phyloP scores from a whole-genome alignment of 495 filamentous ascomycete species.

The Chaetomium cochliodes region DNA sequence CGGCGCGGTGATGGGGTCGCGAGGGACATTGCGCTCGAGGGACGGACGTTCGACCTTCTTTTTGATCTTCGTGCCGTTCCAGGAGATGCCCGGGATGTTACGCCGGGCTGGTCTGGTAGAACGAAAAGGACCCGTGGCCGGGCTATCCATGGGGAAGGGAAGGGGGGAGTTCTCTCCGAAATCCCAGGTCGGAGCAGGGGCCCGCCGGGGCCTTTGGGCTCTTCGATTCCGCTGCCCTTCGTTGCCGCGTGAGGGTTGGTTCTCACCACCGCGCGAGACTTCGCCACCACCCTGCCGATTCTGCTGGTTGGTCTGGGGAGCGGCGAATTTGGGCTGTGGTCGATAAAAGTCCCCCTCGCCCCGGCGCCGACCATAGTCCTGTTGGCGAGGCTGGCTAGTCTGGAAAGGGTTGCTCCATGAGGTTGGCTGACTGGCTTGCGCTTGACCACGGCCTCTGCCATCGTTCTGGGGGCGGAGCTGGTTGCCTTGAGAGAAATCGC shows the following conservation, averaged over 20 bases:
- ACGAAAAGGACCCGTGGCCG: constrained; percentile 3
- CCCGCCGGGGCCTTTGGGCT: background rate
- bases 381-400: background rate
- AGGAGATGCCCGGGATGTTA: background rate
- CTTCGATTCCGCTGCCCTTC: background rate
- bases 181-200: background rate
- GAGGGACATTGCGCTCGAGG: background rate
- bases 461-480: background rate
- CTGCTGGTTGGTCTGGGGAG: background rate
- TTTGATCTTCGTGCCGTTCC: background rate
- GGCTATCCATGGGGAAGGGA: constrained; percentile 8
- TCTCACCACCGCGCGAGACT: background rate
- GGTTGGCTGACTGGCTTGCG: background rate
- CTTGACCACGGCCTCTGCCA: background rate
- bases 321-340: background rate
- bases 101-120: background rate
- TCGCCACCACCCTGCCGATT: background rate
- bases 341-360: constrained; percentile 4
- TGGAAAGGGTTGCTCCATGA: background rate
- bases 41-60: background rate
- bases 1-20: constrained; percentile 35
- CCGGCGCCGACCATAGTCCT: background rate
- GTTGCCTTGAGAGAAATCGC: background rate
- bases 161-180: background rate
- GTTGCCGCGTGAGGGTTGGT: background rate